Base-by-base conservation (phyloP, 2,329 filamentous ascomycete genomes). In the Penicillium sp. region DNA sequence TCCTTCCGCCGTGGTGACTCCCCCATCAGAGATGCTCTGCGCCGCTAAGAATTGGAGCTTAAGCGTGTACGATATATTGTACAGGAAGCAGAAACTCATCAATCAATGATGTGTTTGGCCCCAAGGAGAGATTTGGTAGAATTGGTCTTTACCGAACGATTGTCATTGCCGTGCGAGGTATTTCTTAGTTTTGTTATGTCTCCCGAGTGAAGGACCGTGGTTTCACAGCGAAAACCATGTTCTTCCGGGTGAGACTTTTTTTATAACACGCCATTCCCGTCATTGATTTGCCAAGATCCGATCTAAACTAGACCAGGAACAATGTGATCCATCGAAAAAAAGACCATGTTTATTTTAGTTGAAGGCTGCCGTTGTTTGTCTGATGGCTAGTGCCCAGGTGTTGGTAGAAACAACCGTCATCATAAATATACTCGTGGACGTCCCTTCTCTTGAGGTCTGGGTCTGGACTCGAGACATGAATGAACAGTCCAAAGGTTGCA, bases 1-100 rank as follows among this genome's bases (percentile, higher is more conserved):
- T 76, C 74, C 21, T 77, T 77, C 70, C 74, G 75, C 56, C 72
- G 74, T 51, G 75, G 75, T 43, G 74, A 76, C 52, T 72, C 71
- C 43, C 73, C 72, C 47, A 58, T 73, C 49, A 68, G 70, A 63
- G 69, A 75, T 54, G 71, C 71, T 38, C 67, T 75, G 58, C 72
- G 70, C 59, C 62, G 72, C 56, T 71, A 72, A 58, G 69, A 47
- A 48, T 46, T 38, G 54, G 48, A 47, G 61, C 54, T 57, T 46
- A 58, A 53, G 60, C 52, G 62, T 72, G 70, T 71, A 71, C 67
- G 69, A 72, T 71, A 72, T 55, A 67, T 57, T 72, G 70, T 71
- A 71, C 69, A 72, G 69, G 58, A 63, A 62, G 56, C 56, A 56
- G 56, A 58, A 61, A 52, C 18, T 40, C 40, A 58, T 60, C 22